phyloP scores from a whole-genome alignment of 2,329 filamentous ascomycete genomes.

The Phialocephala subalpina region DNA sequence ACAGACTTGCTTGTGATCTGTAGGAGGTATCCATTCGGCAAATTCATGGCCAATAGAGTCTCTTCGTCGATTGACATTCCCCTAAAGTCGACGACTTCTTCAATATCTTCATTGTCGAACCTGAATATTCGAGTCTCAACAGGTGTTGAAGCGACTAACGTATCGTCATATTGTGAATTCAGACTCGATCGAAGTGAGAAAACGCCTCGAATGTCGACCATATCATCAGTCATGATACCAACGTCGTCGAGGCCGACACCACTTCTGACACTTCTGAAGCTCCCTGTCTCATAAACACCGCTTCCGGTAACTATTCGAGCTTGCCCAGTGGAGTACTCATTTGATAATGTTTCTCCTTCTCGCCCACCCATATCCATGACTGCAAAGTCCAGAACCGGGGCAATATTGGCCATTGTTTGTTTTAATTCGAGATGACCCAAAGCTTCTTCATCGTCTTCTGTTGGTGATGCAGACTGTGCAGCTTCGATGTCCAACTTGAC shows the following conservation, averaged over 20 bases:
- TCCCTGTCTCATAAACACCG: conserved; percentile 88
- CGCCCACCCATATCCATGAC: conserved; percentile 96
- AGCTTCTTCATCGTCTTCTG: neutral
- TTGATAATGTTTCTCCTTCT: conserved; percentile 79
- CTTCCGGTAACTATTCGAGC: conserved; percentile 93
- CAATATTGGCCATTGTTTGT: conserved; percentile 84
- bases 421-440: conserved; percentile 58
- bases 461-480: conserved; percentile 51
- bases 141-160: conserved; percentile 80
- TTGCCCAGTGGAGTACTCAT: conserved; percentile 94
- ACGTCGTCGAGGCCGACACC: conserved; percentile 92
- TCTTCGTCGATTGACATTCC: conserved; percentile 74
- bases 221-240: conserved; percentile 82
- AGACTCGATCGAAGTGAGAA: conserved; percentile 70
- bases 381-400: conserved; percentile 90
- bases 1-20: conserved; percentile 77
- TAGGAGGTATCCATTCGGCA: conserved; percentile 69
- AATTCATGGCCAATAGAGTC: conserved; percentile 75
- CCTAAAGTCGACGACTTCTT: conserved; percentile 82
- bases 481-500: conserved; percentile 66
- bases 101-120: conserved; percentile 83
- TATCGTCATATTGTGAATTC: conserved; percentile 64
- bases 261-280: conserved; percentile 87
- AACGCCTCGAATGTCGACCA: conserved; percentile 76
- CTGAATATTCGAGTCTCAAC: conserved; percentile 84